These are phyloP conservation scores for Paramecium bursaria DNA, from an alignment of 73 alveolate genomes.

Conservation along the genomic window DNA sequence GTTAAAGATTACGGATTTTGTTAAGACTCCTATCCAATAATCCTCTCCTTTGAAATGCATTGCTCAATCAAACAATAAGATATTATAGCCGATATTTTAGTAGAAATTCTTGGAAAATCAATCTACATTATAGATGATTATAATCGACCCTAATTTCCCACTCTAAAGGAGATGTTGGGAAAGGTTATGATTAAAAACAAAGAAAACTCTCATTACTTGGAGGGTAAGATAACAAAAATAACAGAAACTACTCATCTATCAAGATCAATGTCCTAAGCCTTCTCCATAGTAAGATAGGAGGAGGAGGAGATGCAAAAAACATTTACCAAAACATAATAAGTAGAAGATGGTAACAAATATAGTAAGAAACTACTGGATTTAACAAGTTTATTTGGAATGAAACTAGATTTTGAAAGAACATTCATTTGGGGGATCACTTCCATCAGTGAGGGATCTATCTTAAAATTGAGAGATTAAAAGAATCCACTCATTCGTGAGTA, in stretches of 20 bases:
- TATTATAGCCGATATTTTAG: constrained; percentile 81
- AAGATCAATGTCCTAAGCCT: background rate
- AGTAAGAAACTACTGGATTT: constrained; percentile 14
- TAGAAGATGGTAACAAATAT: background rate
- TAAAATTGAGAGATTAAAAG: background rate
- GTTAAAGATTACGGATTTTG: constrained; percentile 83
- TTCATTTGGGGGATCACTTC: constrained; percentile 18
- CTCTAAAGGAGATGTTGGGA: background rate
- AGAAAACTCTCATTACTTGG: background rate
- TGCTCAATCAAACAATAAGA: constrained; percentile 82
- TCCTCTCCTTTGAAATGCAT: constrained; percentile 94
- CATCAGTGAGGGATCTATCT: background rate
- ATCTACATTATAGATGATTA: constrained; percentile 65
- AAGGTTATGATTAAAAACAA: constrained; percentile 27
- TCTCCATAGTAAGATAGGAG: background rate
- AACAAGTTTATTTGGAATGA: constrained; percentile 28
- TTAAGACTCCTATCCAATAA: constrained; percentile 84
- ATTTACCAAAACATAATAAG: too few species aligned
- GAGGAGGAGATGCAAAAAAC: too few species aligned
- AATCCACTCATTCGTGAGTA: constrained; percentile 69
- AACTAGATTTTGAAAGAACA: background rate
- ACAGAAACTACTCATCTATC: too few species aligned
- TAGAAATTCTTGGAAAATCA: constrained; percentile 80
- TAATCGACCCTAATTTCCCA: background rate
- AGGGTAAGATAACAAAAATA: background rate